Conservation (phyloP, 352 stramenopile species). For the Globisporangium alternatum region DNA sequence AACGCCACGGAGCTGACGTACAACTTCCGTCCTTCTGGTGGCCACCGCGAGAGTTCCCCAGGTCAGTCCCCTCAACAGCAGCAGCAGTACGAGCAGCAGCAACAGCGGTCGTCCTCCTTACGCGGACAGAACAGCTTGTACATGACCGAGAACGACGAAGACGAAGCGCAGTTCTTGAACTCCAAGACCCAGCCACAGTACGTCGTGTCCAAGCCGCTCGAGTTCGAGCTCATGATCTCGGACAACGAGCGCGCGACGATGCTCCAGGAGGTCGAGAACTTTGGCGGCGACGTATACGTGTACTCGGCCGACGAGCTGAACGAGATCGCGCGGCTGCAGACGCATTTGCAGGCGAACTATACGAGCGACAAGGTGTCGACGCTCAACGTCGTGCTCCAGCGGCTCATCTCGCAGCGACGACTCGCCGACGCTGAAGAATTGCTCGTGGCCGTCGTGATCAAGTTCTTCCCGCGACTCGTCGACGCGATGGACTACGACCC, state of each 20-base stretch:
- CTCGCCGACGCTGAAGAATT: slow-evolving; percentile 57
- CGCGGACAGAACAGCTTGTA: slow-evolving; percentile 6
- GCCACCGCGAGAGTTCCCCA: slow-evolving; percentile 3
- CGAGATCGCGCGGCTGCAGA: slow-evolving; percentile 51
- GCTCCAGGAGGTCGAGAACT: slow-evolving; percentile 63
- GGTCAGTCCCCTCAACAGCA: neutral
- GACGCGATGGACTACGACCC: slow-evolving; percentile 84
- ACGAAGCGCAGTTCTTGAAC: slow-evolving; percentile 9
- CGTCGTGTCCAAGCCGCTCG: slow-evolving; percentile 32
- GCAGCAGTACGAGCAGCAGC: neutral
- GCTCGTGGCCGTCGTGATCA: slow-evolving; percentile 57
- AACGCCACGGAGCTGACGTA: slow-evolving; percentile 19
- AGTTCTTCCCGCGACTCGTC: slow-evolving; percentile 61
- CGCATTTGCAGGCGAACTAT: slow-evolving; percentile 39
- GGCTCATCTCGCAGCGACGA: slow-evolving; percentile 32
- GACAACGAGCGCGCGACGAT: slow-evolving; percentile 54
- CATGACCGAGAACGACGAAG: slow-evolving; percentile 10
- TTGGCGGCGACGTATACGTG: slow-evolving; percentile 61
- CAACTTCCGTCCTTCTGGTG: slow-evolving; percentile 2
- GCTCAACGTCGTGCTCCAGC: slow-evolving; percentile 25
- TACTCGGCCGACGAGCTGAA: slow-evolving; percentile 77
- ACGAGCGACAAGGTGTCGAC: neutral
- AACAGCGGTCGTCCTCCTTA: slow-evolving; percentile 1
- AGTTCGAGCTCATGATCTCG: slow-evolving; percentile 45
- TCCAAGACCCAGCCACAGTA: slow-evolving; percentile 25